Percentiles rank a stretch among this genome's conserved stretches.
Evolutionary conservation across 2,329 filamentous ascomycete genomes (phyloP).

Genomic region (Blastomyces parvus): DNA sequence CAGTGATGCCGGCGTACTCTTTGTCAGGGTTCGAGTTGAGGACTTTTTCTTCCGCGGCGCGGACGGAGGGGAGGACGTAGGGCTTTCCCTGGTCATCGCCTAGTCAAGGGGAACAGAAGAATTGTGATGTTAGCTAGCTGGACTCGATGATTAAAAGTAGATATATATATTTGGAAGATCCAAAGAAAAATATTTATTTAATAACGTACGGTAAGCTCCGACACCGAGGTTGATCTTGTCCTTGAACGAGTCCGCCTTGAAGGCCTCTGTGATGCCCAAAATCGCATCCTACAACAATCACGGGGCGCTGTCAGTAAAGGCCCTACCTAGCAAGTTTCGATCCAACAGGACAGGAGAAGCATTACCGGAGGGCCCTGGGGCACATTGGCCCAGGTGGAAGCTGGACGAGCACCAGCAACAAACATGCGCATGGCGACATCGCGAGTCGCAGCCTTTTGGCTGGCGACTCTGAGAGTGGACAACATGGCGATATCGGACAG

Average conservation of each 20-base stretch:
- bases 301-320: slow-evolving; percentile 21
- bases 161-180: no score
- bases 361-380: slow-evolving; percentile 84
- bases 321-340: no score
- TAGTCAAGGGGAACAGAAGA: slow-evolving; percentile 15
- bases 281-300: slow-evolving; percentile 33
- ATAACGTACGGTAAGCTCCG: slow-evolving; percentile 73
- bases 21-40: slow-evolving; percentile 74
- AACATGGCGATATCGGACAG: slow-evolving; percentile 30
- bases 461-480: slow-evolving; percentile 38
- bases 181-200: no score
- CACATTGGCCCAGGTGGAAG: slow-evolving; percentile 82
- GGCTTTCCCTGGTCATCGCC: slow-evolving; percentile 92
- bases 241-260: slow-evolving; percentile 88
- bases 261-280: slow-evolving; percentile 76
- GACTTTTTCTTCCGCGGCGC: slow-evolving; percentile 77
- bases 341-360: not conserved
- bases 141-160: not conserved
- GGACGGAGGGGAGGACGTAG: slow-evolving; percentile 90
- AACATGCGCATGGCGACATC: slow-evolving; percentile 32
- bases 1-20: slow-evolving; percentile 97
- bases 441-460: slow-evolving; percentile 33
- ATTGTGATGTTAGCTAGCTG: slow-evolving; percentile 4
- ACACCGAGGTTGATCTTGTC: slow-evolving; percentile 99
- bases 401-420: slow-evolving; percentile 46